Conservation (phyloP, 2,329 filamentous ascomycete genomes). For the Septoria linicola region DNA sequence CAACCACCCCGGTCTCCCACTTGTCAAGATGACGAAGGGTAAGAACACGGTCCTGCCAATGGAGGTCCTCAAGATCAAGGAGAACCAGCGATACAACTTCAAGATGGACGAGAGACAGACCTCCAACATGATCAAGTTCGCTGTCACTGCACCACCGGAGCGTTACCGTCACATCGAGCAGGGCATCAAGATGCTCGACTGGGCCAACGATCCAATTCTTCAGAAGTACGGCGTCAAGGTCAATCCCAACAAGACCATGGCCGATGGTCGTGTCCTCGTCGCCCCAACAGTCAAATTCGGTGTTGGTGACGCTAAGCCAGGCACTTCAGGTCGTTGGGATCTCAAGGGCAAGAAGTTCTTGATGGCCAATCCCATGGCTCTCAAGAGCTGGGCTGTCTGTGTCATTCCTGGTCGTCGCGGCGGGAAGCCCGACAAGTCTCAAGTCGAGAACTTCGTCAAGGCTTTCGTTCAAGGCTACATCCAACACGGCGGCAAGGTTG, state of each 20-base stretch:
- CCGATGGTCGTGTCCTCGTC: constrained; percentile 67
- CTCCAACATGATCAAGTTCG: constrained; percentile 85
- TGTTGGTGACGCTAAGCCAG: constrained; percentile 55
- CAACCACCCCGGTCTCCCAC: constrained; percentile 50
- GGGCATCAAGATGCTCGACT: constrained; percentile 66
- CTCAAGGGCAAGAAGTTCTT: constrained; percentile 78
- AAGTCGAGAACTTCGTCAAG: constrained; percentile 55
- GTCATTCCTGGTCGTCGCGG: constrained; percentile 60
- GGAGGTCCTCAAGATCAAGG: constrained; percentile 54
- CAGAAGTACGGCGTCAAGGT: constrained; percentile 72
- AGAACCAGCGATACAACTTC: constrained; percentile 57
- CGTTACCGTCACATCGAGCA: constrained; percentile 68
- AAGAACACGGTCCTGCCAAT: constrained; percentile 54
- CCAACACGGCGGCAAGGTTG: constrained; percentile 60
- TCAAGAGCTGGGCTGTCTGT: constrained; percentile 75
- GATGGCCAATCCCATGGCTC: constrained; percentile 54
- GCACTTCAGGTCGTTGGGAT: constrained; percentile 77
- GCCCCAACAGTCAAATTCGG: constrained; percentile 71
- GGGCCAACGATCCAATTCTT: constrained; percentile 68
- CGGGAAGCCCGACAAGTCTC: constrained; percentile 42
- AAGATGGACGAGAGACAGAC: constrained; percentile 67
- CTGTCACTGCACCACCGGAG: constrained; percentile 70
- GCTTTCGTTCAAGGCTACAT: constrained; percentile 63
- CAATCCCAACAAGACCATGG: constrained; percentile 58
- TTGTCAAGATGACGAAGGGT: constrained; percentile 58